Conservation (phyloP, 1,139 yeast genomes). For the Magnusiomyces ingens region DNA sequence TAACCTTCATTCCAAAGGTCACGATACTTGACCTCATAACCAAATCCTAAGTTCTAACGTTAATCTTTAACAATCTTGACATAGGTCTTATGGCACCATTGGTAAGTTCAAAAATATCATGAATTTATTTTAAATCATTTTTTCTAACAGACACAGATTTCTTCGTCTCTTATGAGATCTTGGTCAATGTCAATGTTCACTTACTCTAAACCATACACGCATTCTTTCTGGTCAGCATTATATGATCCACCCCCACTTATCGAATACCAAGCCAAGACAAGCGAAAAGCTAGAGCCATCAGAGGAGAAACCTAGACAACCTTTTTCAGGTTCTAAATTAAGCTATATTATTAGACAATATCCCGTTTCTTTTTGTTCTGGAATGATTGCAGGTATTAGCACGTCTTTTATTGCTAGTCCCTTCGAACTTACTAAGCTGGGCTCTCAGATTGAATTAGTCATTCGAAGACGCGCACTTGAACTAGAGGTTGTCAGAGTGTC, state of each 20-base stretch:
- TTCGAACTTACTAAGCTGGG: slow-evolving; percentile 79
- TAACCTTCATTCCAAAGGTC: not conserved
- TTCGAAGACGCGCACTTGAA: slow-evolving; percentile 37
- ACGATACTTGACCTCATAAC: not conserved
- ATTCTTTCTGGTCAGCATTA: slow-evolving; percentile 21
- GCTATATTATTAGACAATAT: slow-evolving; percentile 42
- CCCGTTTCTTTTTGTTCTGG: slow-evolving; percentile 68
- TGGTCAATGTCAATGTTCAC: slow-evolving; percentile 60
- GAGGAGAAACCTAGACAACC: not conserved
- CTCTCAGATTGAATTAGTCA: slow-evolving; percentile 55
- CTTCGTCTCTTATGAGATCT: slow-evolving; percentile 26
- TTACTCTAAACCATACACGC: slow-evolving; percentile 42
- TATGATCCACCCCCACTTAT: slow-evolving; percentile 18
- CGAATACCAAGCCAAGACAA: slow-evolving; percentile 1
- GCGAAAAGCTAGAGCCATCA: slow-evolving; percentile 4
- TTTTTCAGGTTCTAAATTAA: slow-evolving; percentile 11
- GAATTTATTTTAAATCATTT: not conserved
- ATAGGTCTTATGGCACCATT: slow-evolving; percentile 24
- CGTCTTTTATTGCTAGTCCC: slow-evolving; percentile 70
- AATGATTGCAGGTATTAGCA: slow-evolving; percentile 55
- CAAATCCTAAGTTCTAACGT: not conserved
- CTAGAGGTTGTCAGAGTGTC: slow-evolving; percentile 19
- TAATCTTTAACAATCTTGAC: not conserved
- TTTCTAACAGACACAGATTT: slow-evolving; percentile 12
- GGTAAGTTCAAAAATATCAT: not conserved